phyloP scores from a whole-genome alignment of 192 early-diverging fungal genomes.

The Neocallimastix lanati region DNA sequence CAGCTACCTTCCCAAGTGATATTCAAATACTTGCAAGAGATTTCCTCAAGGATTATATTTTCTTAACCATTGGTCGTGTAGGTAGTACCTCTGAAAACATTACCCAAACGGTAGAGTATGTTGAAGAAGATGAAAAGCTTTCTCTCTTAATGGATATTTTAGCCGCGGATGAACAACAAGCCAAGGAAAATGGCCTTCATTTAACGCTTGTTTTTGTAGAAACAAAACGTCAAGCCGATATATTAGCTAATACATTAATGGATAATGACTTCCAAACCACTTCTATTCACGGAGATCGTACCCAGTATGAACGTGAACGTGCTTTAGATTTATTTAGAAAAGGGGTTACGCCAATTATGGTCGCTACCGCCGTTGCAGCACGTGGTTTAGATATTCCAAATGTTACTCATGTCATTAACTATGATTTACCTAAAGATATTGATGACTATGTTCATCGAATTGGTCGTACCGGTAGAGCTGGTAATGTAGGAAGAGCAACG shows the following conservation, averaged over 20 bases:
- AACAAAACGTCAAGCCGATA: not conserved
- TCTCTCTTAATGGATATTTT: conserved; percentile 73
- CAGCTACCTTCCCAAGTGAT: conserved; percentile 3
- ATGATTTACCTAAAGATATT: conserved; percentile 86
- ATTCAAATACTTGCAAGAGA: conserved; percentile 2
- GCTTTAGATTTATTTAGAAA: not conserved
- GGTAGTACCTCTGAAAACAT: not conserved
- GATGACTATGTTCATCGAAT: conserved; percentile 99
- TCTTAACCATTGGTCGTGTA: not conserved
- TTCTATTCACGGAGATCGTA: not conserved
- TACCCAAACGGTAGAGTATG: not conserved
- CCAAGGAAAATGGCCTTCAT: not conserved
- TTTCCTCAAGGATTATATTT: conserved; percentile 1
- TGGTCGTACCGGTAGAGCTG: conserved; percentile 94
- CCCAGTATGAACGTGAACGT: not conserved
- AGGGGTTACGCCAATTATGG: not conserved
- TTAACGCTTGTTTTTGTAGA: not conserved
- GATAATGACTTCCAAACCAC: not conserved
- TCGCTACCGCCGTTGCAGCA: not conserved
- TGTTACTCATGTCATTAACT: conserved; percentile 82
- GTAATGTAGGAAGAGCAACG: conserved; percentile 79
- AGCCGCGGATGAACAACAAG: not conserved
- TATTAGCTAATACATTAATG: not conserved
- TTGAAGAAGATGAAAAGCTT: conserved; percentile 12
- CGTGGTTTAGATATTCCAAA: conserved; percentile 17